These are phyloP conservation scores for Penicillium vulpinum DNA, from an alignment of 2,329 filamentous ascomycete species.

Conservation along the genomic window DNA sequence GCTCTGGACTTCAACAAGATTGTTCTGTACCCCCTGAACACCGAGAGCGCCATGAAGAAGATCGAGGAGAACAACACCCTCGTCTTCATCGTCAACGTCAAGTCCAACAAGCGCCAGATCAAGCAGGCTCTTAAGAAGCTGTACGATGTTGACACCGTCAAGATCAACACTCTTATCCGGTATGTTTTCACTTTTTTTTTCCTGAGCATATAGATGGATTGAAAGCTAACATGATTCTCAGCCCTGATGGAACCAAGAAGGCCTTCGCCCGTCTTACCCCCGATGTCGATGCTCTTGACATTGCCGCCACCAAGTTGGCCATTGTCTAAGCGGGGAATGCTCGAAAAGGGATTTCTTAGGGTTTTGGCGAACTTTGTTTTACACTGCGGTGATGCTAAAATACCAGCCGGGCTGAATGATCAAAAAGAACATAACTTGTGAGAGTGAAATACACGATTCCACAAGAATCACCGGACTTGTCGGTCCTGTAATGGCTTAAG, in stretches of 20 bases:
- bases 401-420: slow-evolving; percentile 43
- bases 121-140: slow-evolving; percentile 98
- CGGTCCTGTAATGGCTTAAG: slow-evolving; percentile 13
- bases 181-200: slow-evolving; percentile 43
- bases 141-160: slow-evolving; percentile 96
- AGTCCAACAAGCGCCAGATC: slow-evolving; percentile 99
- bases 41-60: slow-evolving; percentile 99
- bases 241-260: slow-evolving; percentile 98
- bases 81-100: slow-evolving; percentile 94
- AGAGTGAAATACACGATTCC: slow-evolving; percentile 22
- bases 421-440: slow-evolving; percentile 35
- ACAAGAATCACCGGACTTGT: slow-evolving; percentile 12
- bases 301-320: slow-evolving; percentile 97
- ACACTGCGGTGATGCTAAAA: slow-evolving; percentile 44
- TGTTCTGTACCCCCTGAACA: slow-evolving; percentile 98
- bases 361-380: slow-evolving; percentile 47
- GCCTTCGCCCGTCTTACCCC: slow-evolving; percentile 92
- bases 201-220: neutral
- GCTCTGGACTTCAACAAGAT: slow-evolving; percentile 97
- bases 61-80: slow-evolving; percentile 99
- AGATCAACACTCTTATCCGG: slow-evolving; percentile 99
- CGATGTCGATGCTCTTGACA: slow-evolving; percentile 97
- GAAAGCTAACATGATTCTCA: slow-evolving; percentile 37
- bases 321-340: slow-evolving; percentile 71
- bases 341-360: slow-evolving; percentile 41